A percentile compares a stretch with the other conserved stretches of the same genome.
Evolutionary conservation across 257 asterid genomes (phyloP).

Genomic region (Vinca minor): DNA sequence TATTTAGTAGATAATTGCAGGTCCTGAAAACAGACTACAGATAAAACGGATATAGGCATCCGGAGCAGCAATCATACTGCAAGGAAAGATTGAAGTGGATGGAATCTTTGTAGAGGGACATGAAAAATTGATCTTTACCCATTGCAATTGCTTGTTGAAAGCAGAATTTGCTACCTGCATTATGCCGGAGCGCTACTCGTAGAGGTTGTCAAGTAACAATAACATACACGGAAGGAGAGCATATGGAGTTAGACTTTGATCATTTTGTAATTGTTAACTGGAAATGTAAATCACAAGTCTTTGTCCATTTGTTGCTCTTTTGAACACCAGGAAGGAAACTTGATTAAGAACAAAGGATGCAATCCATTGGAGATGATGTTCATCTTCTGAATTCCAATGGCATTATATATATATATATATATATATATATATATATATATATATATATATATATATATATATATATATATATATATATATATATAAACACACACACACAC

Average conservation of each 20-base stretch:
- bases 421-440: too few species aligned
- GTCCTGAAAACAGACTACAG: background rate
- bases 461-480: too few species aligned
- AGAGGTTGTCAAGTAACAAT: background rate
- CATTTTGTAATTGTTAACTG: background rate
- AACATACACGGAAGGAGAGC: background rate
- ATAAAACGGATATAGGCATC: too few species aligned
- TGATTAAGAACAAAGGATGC: background rate
- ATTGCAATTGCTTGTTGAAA: background rate
- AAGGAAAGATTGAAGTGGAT: background rate
- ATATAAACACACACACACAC: too few species aligned
- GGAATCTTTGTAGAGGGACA: too few species aligned
- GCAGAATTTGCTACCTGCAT: background rate
- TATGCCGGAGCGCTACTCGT: background rate
- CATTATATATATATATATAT: too few species aligned
- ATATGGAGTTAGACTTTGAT: background rate
- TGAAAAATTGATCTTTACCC: background rate
- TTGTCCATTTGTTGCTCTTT: background rate
- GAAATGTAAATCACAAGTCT: background rate
- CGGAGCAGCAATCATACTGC: background rate
- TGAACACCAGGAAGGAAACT: background rate
- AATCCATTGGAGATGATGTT: background rate
- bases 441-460: too few species aligned
- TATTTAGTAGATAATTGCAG: background rate
- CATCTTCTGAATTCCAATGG: too few species aligned